These are phyloP conservation scores for Candida ficus DNA, from an alignment of 805 yeast genomes.

Conservation along the genomic window DNA sequence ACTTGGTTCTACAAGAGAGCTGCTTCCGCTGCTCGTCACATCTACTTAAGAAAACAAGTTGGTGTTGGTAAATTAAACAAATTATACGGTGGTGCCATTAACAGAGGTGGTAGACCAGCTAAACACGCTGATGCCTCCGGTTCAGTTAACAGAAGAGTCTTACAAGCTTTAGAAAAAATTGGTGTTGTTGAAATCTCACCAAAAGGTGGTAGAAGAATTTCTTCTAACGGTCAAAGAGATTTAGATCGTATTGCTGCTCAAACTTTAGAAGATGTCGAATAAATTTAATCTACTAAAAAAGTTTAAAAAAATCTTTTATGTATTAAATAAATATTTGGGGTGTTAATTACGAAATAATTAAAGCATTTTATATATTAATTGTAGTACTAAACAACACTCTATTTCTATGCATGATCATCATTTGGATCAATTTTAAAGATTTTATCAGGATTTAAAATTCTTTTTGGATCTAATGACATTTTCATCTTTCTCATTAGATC, in stretches of 20 bases:
- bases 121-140: slow-evolving; percentile 99
- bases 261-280: slow-evolving; percentile 88
- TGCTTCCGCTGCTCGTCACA: slow-evolving; percentile 99
- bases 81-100: slow-evolving; percentile 97
- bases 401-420: slow-evolving; percentile 26
- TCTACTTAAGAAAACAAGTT: slow-evolving; percentile 98
- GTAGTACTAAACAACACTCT: too few relatives aligned
- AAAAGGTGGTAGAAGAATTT: slow-evolving; percentile 99
- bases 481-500: slow-evolving; percentile 68
- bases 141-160: slow-evolving; percentile 96
- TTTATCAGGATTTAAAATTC: slow-evolving; percentile 68
- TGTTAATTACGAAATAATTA: slow-evolving; percentile 12
- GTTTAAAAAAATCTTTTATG: slow-evolving; percentile 6
- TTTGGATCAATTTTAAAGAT: slow-evolving; percentile 62
- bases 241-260: slow-evolving; percentile 99
- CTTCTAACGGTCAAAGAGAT: slow-evolving; percentile 99
- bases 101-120: slow-evolving; percentile 99
- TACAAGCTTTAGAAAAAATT: slow-evolving; percentile 97
- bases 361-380: slow-evolving; percentile 4
- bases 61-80: slow-evolving; percentile 99
- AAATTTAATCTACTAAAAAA: slow-evolving; percentile 11
- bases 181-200: slow-evolving; percentile 95
- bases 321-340: slow-evolving; percentile 12
- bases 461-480: slow-evolving; percentile 62
- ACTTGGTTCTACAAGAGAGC: slow-evolving; percentile 99